phyloP scores from a whole-genome alignment of 2,329 filamentous ascomycete genomes.

The Botrytis medusae region DNA sequence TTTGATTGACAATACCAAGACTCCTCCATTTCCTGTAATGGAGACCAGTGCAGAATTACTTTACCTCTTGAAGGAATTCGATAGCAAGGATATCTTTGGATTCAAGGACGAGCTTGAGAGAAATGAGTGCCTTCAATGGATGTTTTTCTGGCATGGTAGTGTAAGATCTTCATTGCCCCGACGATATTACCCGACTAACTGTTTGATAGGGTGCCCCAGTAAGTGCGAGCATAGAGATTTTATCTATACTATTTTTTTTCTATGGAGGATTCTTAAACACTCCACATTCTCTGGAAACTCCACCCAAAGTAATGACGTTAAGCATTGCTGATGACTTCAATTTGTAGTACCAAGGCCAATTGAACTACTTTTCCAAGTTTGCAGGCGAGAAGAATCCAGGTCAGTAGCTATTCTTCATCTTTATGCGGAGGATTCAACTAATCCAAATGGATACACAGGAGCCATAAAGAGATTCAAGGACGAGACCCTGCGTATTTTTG shows the following conservation, averaged over 20 bases:
- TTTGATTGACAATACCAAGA: conserved; percentile 50
- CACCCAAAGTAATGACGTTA: neutral
- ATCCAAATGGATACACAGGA: conserved; percentile 31
- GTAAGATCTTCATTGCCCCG: conserved; percentile 32
- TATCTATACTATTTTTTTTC: neutral
- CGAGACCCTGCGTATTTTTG: conserved; percentile 52
- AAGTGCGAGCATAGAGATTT: neutral
- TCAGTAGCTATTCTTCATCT: neutral
- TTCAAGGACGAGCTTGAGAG: conserved; percentile 53
- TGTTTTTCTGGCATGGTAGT: conserved; percentile 55
- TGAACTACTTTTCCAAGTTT: conserved; percentile 22
- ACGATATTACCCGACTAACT: neutral
- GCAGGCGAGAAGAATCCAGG: conserved; percentile 15
- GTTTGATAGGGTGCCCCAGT: conserved; percentile 5
- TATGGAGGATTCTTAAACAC: neutral
- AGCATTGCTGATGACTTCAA: neutral
- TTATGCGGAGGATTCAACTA: neutral
- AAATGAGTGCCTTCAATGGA: conserved; percentile 51
- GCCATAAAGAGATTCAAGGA: conserved; percentile 53
- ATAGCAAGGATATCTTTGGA: conserved; percentile 51
- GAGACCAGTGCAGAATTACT: conserved; percentile 54
- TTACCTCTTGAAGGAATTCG: conserved; percentile 49
- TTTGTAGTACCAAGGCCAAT: conserved; percentile 14
- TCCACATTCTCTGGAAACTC: neutral
- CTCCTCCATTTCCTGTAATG: conserved; percentile 51